These are phyloP conservation scores for Scleroderma bovista DNA, from an alignment of 768 basidiomycete genomes.

Conservation along the genomic window DNA sequence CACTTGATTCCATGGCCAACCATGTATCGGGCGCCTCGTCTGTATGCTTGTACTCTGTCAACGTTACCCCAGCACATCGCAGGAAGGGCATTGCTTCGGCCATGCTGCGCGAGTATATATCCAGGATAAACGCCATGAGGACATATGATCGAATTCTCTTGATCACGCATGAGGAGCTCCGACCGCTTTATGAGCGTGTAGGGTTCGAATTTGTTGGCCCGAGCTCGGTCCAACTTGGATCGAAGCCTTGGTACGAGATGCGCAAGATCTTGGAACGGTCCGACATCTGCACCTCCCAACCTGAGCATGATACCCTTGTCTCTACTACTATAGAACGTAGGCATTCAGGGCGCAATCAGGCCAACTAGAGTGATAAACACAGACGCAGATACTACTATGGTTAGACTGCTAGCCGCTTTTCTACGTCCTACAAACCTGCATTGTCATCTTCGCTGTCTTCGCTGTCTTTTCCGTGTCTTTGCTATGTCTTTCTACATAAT, in stretches of 20 bases:
- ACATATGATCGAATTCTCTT: slow-evolving; percentile 47
- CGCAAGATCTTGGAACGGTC: slow-evolving; percentile 16
- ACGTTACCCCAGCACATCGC: slow-evolving; percentile 39
- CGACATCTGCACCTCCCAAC: too few relatives aligned
- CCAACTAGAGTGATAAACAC: too few relatives aligned
- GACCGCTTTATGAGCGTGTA: slow-evolving; percentile 51
- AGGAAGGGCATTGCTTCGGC: slow-evolving; percentile 44
- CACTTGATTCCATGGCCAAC: slow-evolving; percentile 62
- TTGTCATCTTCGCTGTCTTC: too few relatives aligned
- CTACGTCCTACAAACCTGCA: too few relatives aligned
- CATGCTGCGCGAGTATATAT: slow-evolving; percentile 55
- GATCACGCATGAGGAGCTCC: slow-evolving; percentile 57
- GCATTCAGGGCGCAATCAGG: too few relatives aligned
- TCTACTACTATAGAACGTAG: slow-evolving; percentile 36
- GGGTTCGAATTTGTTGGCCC: slow-evolving; percentile 57
- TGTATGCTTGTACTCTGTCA: slow-evolving; percentile 68
- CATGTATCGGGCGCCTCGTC: slow-evolving; percentile 48
- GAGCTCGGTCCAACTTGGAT: slow-evolving; percentile 56
- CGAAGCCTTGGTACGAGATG: slow-evolving; percentile 64
- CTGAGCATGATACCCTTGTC: slow-evolving; percentile 3
- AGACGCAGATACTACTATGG: too few relatives aligned
- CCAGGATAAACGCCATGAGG: slow-evolving; percentile 33
- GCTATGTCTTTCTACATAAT: too few relatives aligned
- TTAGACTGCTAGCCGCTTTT: too few relatives aligned
- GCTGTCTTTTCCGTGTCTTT: too few relatives aligned